A percentile compares a stretch with the other conserved stretches of the same genome.
These are phyloP conservation scores for Marasmius fiardii DNA, from an alignment of 1,284 basidiomycete species.

Conservation along the genomic window DNA sequence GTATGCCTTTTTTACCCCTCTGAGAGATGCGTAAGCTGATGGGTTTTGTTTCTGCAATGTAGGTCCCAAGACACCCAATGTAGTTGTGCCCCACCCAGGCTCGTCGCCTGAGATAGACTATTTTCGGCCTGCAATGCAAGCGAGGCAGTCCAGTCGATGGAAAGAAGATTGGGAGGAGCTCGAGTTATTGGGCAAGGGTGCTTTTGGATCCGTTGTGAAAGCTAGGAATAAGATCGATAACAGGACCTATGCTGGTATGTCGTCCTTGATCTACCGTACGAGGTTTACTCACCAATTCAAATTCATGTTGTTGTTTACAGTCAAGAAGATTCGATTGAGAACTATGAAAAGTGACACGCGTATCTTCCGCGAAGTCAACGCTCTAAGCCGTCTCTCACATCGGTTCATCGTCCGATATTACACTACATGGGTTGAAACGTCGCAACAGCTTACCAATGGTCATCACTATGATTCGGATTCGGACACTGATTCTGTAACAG, in stretches of 20 bases:
- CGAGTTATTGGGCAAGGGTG: constrained; percentile 85
- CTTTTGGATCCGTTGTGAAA: constrained; percentile 93
- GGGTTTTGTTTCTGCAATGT: background rate
- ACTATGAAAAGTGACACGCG: constrained; percentile 79
- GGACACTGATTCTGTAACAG: constrained; percentile 34
- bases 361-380: constrained; percentile 91
- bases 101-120: constrained; percentile 64
- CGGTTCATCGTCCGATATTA: constrained; percentile 91
- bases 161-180: constrained; percentile 85
- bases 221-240: constrained; percentile 82
- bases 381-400: constrained; percentile 84
- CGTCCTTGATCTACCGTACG: background rate
- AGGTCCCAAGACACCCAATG: constrained; percentile 47
- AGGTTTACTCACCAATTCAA: background rate
- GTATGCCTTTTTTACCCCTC: constrained; percentile 17
- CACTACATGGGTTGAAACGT: constrained; percentile 78
- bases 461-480: constrained; percentile 40
- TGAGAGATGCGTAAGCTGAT: background rate
- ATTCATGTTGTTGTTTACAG: constrained; percentile 28
- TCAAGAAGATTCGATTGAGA: constrained; percentile 88
- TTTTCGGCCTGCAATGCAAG: constrained; percentile 31
- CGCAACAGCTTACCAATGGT: constrained; percentile 45
- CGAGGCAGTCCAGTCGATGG: constrained; percentile 67
- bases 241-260: constrained; percentile 67
- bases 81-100: constrained; percentile 27